phyloP scores from a whole-genome alignment of 2,329 filamentous ascomycete genomes.

The Diaporthe sp. region DNA sequence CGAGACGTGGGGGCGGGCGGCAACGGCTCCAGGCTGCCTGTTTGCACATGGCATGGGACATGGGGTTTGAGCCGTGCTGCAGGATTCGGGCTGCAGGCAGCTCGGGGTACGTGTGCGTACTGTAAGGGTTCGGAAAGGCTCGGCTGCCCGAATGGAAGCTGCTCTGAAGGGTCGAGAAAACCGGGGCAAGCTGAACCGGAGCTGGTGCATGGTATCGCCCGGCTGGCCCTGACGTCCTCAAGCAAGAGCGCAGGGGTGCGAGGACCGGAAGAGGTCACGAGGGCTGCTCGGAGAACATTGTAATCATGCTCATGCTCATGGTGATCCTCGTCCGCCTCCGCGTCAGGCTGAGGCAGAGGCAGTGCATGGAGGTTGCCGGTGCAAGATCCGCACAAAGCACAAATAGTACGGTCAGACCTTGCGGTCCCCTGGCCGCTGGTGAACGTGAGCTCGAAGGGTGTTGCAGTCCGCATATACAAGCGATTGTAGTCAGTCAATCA shows the following conservation, averaged over 20 bases:
- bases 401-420: background rate
- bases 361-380: conserved; percentile 2
- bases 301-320: background rate
- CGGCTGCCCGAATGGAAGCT: background rate
- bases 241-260: background rate
- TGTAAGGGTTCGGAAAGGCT: background rate
- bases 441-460: background rate
- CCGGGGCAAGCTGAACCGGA: background rate
- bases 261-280: conserved; percentile 9
- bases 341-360: conserved; percentile 3
- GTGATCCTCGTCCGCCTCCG: background rate
- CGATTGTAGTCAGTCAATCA: background rate
- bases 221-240: background rate
- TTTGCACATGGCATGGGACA: conserved; percentile 29
- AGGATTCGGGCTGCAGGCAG: conserved; percentile 17
- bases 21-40: conserved; percentile 25
- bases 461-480: background rate
- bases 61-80: background rate
- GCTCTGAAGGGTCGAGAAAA: background rate
- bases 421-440: background rate
- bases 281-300: background rate
- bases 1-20: conserved; percentile 32
- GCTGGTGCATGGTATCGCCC: background rate
- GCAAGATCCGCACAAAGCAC: background rate
- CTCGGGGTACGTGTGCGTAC: background rate